phyloP scores from a whole-genome alignment of 2,329 filamentous ascomycete genomes.

The Penicillium paneum region DNA sequence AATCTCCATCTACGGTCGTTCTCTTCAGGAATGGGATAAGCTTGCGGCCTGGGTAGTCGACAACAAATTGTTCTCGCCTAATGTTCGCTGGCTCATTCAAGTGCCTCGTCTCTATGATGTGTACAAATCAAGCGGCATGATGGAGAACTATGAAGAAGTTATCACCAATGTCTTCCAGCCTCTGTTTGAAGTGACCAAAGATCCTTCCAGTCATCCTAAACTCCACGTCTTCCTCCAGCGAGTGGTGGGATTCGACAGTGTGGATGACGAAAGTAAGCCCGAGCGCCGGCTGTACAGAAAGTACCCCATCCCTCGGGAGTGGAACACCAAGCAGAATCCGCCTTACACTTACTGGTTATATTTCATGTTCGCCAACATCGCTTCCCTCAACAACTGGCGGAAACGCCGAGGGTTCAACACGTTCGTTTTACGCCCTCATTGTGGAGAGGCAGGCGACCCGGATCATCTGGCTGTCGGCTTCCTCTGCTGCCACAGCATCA shows the following conservation, averaged over 20 bases:
- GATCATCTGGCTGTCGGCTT: slow-evolving; percentile 92
- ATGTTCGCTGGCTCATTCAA: slow-evolving; percentile 95
- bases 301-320: slow-evolving; percentile 83
- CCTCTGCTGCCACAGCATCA: slow-evolving; percentile 93
- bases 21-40: slow-evolving; percentile 94
- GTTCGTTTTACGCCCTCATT: slow-evolving; percentile 87
- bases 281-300: slow-evolving; percentile 94
- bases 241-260: slow-evolving; percentile 94
- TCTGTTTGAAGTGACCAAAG: slow-evolving; percentile 87
- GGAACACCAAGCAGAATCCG: slow-evolving; percentile 91
- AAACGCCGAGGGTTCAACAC: slow-evolving; percentile 94
- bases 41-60: slow-evolving; percentile 95
- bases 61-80: slow-evolving; percentile 96
- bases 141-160: slow-evolving; percentile 87
- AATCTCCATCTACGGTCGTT: slow-evolving; percentile 92
- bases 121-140: slow-evolving; percentile 83
- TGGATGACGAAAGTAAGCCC: slow-evolving; percentile 96
- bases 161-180: slow-evolving; percentile 90
- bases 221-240: slow-evolving; percentile 91
- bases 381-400: slow-evolving; percentile 86
- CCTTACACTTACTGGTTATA: slow-evolving; percentile 99
- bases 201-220: slow-evolving; percentile 83
- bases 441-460: slow-evolving; percentile 92
- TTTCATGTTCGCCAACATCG: slow-evolving; percentile 90
- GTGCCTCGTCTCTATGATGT: slow-evolving; percentile 93